These are phyloP conservation scores for Neofusicoccum umdonicola DNA, from an alignment of 2,329 filamentous ascomycete genomes.

Conservation along the genomic window DNA sequence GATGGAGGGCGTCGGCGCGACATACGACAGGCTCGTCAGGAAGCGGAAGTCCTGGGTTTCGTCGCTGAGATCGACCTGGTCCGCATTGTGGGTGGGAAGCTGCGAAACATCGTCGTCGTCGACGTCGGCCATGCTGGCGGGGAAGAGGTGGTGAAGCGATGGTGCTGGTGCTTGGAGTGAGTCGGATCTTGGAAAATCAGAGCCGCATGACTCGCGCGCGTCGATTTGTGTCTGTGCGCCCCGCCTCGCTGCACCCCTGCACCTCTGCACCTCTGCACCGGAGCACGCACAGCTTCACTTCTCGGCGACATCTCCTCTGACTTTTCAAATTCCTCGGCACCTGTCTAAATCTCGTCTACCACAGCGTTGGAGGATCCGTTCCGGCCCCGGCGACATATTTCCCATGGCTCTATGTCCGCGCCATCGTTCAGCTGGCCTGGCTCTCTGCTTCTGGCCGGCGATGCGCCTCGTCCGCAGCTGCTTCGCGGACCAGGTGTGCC, in stretches of 20 bases:
- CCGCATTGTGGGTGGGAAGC: constrained; percentile 4
- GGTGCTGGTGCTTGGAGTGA: background rate
- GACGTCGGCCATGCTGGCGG: constrained; percentile 8
- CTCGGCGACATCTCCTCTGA: background rate
- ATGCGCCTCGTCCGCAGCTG: background rate
- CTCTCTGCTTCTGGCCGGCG: background rate
- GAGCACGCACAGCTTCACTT: background rate
- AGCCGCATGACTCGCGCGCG: background rate
- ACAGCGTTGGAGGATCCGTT: background rate
- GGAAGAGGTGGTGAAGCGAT: background rate
- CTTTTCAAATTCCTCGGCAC: background rate
- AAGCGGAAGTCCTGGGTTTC: constrained; percentile 86
- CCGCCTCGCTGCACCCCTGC: background rate
- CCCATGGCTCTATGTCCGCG: background rate
- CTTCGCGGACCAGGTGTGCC: background rate
- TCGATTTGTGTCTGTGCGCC: background rate
- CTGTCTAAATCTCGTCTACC: background rate
- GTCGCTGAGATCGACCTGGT: constrained; percentile 61
- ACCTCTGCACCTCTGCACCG: background rate
- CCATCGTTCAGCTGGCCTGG: background rate
- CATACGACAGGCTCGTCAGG: constrained; percentile 57
- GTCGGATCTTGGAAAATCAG: background rate
- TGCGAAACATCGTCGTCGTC: constrained; percentile 11
- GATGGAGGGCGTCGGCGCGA: constrained; percentile 13
- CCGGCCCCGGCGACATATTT: background rate